phyloP scores from a whole-genome alignment of 225 moss, liverwort and hornwort species.

The Pseudisothecium myosuroides region DNA sequence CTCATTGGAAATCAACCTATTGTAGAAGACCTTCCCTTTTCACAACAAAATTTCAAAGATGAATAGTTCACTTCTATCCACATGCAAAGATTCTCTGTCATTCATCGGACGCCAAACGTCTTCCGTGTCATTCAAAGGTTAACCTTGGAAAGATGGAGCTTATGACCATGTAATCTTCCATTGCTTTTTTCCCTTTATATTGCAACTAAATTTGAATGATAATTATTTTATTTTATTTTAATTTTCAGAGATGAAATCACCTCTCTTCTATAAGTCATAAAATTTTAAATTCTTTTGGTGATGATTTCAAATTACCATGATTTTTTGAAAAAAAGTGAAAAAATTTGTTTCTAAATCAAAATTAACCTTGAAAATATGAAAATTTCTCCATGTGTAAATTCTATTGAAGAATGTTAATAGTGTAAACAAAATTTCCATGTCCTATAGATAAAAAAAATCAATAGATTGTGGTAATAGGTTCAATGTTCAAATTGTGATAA shows the following conservation, averaged over 20 bases:
- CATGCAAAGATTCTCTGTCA: too few species aligned
- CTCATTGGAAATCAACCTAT: too few species aligned
- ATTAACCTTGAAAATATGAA: fast-evolving
- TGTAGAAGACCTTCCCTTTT: too few species aligned
- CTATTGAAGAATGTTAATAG: not conserved
- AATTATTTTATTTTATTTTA: not conserved
- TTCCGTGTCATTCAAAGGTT: too few species aligned
- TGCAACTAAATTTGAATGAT: not conserved
- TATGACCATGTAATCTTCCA: not conserved
- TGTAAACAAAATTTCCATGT: not conserved
- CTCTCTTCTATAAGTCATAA: not conserved
- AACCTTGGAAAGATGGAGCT: too few species aligned
- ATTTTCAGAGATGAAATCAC: not conserved
- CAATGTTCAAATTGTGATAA: too few species aligned
- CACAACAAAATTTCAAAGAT: too few species aligned
- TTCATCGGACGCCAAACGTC: too few species aligned
- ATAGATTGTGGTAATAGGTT: too few species aligned
- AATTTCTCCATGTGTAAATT: not conserved
- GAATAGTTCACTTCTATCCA: too few species aligned
- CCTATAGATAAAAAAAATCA: not conserved
- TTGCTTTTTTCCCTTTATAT: not conserved
- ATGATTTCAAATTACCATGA: not conserved
- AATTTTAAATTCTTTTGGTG: not conserved
- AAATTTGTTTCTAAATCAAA: not conserved
- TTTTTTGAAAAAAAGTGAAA: not conserved